Percentiles rank a stretch among this genome's conserved stretches.
These are phyloP conservation scores for Hibiscus tridactylites DNA, from an alignment of 345 rosid species.

Conservation along the genomic window DNA sequence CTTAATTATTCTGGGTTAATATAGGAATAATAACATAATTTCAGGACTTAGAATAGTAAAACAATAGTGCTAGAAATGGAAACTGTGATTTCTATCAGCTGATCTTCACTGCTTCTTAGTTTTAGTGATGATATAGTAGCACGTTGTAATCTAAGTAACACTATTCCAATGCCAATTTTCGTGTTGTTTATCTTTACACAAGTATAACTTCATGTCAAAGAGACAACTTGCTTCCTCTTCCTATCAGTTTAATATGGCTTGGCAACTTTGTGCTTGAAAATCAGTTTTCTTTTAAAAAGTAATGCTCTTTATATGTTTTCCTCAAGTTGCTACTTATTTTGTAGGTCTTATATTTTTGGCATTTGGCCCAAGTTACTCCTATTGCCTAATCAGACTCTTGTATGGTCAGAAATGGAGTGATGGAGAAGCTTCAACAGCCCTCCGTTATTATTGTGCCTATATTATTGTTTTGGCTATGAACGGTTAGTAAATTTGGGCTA, in stretches of 20 bases:
- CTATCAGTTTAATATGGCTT: neutral
- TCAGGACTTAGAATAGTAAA: neutral
- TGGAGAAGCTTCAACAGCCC: constrained; percentile 82
- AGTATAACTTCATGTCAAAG: neutral
- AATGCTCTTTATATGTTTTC: neutral
- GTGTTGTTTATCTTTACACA: neutral
- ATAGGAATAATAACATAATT: neutral
- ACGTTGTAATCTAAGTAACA: neutral
- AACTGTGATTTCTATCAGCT: neutral
- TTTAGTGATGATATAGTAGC: neutral
- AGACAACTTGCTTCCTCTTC: neutral
- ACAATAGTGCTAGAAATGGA: neutral
- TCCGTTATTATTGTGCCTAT: constrained; percentile 75
- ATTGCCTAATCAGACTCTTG: constrained; percentile 78
- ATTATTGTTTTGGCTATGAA: constrained; percentile 74
- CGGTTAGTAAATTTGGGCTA: constrained; percentile 36
- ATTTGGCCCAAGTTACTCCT: constrained; percentile 95
- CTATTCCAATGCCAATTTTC: neutral
- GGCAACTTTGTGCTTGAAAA: neutral
- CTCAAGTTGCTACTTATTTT: constrained; percentile 14
- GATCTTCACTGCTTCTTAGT: neutral
- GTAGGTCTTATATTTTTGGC: constrained; percentile 76
- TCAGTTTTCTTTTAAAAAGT: neutral
- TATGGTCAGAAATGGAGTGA: constrained; percentile 95
- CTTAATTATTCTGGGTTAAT: neutral